Evolutionary conservation across 352 stramenopile genomes (phyloP), one percentile per base, ranked within the genome.

Genomic region (Pythium guiyangense): DNA sequence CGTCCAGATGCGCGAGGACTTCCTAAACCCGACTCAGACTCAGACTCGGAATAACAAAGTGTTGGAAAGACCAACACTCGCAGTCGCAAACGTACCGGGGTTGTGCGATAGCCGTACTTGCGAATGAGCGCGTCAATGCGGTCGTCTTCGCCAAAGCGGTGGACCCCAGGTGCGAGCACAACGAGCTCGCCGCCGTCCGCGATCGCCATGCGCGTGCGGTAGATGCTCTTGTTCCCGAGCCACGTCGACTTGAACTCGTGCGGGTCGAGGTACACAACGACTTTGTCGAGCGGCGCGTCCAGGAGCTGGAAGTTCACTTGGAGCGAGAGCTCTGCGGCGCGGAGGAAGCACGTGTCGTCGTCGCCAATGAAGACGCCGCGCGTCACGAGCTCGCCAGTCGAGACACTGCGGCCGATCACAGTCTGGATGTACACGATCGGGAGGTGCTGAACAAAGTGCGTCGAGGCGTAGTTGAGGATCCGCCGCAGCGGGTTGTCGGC

Each of bases 141-240:
- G 15, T 79, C 73, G 59, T 99, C 84, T 58, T 99, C 96, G 20
- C 96, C 96, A 70, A 99, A 99, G 8, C 79, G 84, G 34, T 85
- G 71, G 3, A 99, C 91, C 18, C 89, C 96, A 1, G 96, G 96
- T 15, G 94, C 96, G 25, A 99, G 68, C 17, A 99, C 88, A 35
- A 99, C 82, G 0, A 99, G 71, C 52, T 98, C 90, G 1, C 96
- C 96, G 35, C 82, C 86, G 56, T 99, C 94, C 5, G 89, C 95
- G 61, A 99, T 98, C 20, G 92, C 92, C 96, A 99, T 98, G 44
- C 96, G 79, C 49, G 96, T 99, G 47, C 96, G 76, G 64, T 99
- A 99, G 62, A 99, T 98, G 35, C 90, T 90, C 69, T 99, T 99
- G 78, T 99, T 99, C 9, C 95, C 96, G 15, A 99, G 71, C 96